Conservation (phyloP, 768 basidiomycete genomes). For the Kwoniella pini region DNA sequence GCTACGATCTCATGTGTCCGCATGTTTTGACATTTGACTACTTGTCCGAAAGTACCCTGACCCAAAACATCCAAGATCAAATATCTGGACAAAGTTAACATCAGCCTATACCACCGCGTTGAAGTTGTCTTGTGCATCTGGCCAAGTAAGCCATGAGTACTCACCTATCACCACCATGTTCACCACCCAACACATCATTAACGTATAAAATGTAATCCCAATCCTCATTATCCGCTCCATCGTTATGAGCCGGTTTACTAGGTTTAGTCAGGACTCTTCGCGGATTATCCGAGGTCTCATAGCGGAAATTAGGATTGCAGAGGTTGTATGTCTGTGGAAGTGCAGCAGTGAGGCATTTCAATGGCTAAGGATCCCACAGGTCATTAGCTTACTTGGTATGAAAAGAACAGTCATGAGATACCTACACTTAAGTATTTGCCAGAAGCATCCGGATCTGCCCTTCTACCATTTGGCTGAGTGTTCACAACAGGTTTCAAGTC, state of each 20-base stretch:
- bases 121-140: background rate
- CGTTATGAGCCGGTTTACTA: constrained; percentile 91
- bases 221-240: constrained; percentile 98
- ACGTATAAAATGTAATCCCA: constrained; percentile 99
- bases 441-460: constrained; percentile 67
- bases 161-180: constrained; percentile 83
- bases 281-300: constrained; percentile 92
- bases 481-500: constrained; percentile 79
- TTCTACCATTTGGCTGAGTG: constrained; percentile 64
- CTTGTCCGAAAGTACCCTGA: constrained; percentile 98
- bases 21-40: constrained; percentile 99
- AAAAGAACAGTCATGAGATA: constrained; percentile 40
- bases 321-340: constrained; percentile 88
- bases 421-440: constrained; percentile 80
- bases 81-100: constrained; percentile 63
- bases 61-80: constrained; percentile 97
- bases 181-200: constrained; percentile 93
- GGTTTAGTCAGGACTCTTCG: constrained; percentile 96
- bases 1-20: constrained; percentile 98
- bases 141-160: constrained; percentile 48
- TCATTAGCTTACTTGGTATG: constrained; percentile 31
- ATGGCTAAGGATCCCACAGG: constrained; percentile 55
- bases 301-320: constrained; percentile 92
- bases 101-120: constrained; percentile 18
- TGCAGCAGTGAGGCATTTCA: constrained; percentile 75